Base-by-base conservation (phyloP, 495 filamentous ascomycete species). In the Amorphotheca resinae region DNA sequence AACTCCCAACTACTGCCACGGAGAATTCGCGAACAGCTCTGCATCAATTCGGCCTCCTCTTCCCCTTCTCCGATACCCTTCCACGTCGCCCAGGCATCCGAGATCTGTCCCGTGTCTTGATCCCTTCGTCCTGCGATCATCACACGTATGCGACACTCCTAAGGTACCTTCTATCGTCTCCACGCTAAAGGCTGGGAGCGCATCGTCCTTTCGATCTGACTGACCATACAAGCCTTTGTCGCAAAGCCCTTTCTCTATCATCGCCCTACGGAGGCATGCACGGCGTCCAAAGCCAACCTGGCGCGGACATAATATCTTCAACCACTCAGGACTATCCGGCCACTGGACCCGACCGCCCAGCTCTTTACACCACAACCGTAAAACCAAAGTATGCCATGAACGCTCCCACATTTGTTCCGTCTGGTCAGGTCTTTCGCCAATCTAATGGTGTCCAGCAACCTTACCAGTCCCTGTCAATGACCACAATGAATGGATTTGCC, bases 341-440 rank as follows among this genome's bases (percentile, higher is more conserved):
- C 9, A 6, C 15, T 30, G 41, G 16, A 18, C 18, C 12, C 11
- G 34, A 37, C 11, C 34, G 42, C 46, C 16, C 48, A 42, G 42
- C 9, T 45, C 40, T 48, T 45, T 41, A 40, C 41, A 47, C 42
- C 42, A 26, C 43, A 7, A 40, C 12, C 22, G 22, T 14, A 5
- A 14, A 21, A 28, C 22, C 38, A 40, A 40, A 57, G 51, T 41
- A 57, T 57, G 54, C 54, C 38, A 57, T 57, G 54, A 51, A 57
- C 42, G 32, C 51, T 49, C 48, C 48, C 22, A 28, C 26, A 18
- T 57, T 49, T 30, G 38, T 45, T 44, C 54, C 48, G 41, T 25
- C 34, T 17, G 51, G 44, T 22, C 54, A 48, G 48, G 46, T 46
- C 38, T 54, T 50, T 46, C 50, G 45, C 41, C 33, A 41, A 9